Base-by-base conservation (phyloP, 139 green algal species). In the Closterium sp. region DNA sequence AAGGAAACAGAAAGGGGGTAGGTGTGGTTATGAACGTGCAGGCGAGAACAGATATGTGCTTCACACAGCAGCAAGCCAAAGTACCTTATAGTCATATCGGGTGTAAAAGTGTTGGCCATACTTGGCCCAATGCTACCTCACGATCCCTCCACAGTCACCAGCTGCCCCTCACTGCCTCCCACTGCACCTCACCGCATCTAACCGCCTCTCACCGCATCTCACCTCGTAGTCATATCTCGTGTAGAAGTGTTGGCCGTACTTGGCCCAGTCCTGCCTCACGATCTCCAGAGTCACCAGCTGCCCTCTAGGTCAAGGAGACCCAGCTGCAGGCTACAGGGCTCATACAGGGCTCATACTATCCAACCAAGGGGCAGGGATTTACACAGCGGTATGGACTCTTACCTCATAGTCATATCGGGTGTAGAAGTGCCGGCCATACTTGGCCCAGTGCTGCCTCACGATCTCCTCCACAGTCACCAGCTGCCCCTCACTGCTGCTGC, bases 401-500 rank as follows among this genome's bases (percentile, higher is more conserved):
- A 50, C 38, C 38, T 50, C 38, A 50, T 45, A 45, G 38, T 45
- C 94, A 62, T 96, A 96, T 24, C 94, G 86, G 31, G 32, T 90
- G 94, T 95, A 96, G 62, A 88, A 96, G 92, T 96, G 95, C 42
- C 94, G 92, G 28, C 94, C 94, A 50, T 94, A 96, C 45, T 85
- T 92, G 29, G 30, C 87, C 94, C 94, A 96, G 87, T 96, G 94
- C 88, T 94, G 29, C 2, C 29, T 45, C 38, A 95, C 94, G 31
- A 96, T 96, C 29, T 96, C 89, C 90, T 96, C 94, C 31, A 96
- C 94, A 4, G 73, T 93, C 89, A 95, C 94, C 73, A 95, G 88
- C 84, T 92, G 70, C 34, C 88, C 92, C 2, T n/a, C 85, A 17
- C 30, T 13, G 13, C n/a, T n/a, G 85, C 87, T 84, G 30, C 89